Evolutionary conservation across 2,329 filamentous ascomycete genomes (phyloP).

Genomic region (Epichloe typhina): DNA sequence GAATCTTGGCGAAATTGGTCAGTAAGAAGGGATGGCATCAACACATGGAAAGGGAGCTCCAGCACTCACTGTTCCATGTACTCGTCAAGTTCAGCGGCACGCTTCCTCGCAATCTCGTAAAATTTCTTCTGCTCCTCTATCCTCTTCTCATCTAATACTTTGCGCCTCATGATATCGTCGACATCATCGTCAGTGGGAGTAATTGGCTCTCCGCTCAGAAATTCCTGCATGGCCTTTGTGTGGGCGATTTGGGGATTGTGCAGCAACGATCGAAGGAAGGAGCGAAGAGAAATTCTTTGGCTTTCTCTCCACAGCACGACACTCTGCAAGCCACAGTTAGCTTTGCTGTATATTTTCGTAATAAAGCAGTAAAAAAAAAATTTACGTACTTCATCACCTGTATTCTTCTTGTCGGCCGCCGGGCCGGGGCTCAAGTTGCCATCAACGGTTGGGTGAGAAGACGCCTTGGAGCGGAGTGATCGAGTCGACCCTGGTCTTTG

Average conservation of each 20-base stretch:
- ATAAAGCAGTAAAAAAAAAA: background rate
- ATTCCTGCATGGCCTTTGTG: constrained; percentile 73
- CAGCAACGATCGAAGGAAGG: constrained; percentile 76
- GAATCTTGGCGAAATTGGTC: constrained; percentile 30
- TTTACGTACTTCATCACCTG: constrained; percentile 13
- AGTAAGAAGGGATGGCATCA: constrained; percentile 5
- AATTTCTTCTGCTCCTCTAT: constrained; percentile 88
- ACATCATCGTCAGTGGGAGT: constrained; percentile 69
- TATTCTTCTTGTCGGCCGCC: constrained; percentile 9
- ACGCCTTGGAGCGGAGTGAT: constrained; percentile 16
- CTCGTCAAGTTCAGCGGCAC: constrained; percentile 84
- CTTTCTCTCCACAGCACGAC: constrained; percentile 68
- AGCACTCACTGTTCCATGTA: constrained; percentile 81
- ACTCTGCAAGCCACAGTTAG: constrained; percentile 25
- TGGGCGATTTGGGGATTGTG: constrained; percentile 73
- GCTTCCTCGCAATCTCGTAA: constrained; percentile 85
- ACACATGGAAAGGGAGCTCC: background rate
- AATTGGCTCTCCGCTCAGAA: constrained; percentile 62
- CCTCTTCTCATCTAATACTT: constrained; percentile 72
- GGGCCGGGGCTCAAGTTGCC: constrained; percentile 15
- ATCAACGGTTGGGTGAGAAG: constrained; percentile 20
- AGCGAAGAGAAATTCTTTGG: constrained; percentile 80
- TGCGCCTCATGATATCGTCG: constrained; percentile 66
- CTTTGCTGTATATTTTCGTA: background rate
- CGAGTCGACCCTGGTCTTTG: constrained; percentile 15